These are phyloP conservation scores for Mortierella sp. DNA, from an alignment of 371 early-diverging fungal genomes.

Conservation along the genomic window DNA sequence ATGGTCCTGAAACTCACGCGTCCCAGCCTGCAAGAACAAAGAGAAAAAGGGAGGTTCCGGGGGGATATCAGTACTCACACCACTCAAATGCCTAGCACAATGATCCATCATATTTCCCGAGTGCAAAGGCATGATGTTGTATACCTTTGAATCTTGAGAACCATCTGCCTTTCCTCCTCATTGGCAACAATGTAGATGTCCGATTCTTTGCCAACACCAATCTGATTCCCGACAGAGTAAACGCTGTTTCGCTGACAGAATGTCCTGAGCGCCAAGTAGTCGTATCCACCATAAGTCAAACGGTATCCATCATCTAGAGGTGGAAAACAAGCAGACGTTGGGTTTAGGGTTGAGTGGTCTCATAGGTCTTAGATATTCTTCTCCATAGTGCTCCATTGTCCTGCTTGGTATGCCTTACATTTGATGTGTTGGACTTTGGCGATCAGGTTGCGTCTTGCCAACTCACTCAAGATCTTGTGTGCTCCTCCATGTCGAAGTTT, in stretches of 20 bases:
- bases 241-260: slow-evolving; percentile 91
- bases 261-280: slow-evolving; percentile 97
- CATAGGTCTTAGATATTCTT: background rate
- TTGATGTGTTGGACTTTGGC: slow-evolving; percentile 87
- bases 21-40: slow-evolving; percentile 77
- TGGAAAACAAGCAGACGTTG: background rate
- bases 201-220: slow-evolving; percentile 99
- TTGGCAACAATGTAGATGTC: slow-evolving; percentile 97
- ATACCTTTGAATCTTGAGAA: slow-evolving; percentile 92
- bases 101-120: no score
- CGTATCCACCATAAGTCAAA: slow-evolving; percentile 99
- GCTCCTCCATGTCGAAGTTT: slow-evolving; percentile 87
- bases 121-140: no score
- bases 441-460: slow-evolving; percentile 91
- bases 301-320: slow-evolving; percentile 93
- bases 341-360: no score
- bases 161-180: slow-evolving; percentile 86
- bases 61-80: no score
- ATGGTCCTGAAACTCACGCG: slow-evolving; percentile 98
- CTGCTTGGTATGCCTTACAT: slow-evolving; percentile 59
- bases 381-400: no score
- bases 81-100: no score
- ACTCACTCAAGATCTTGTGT: slow-evolving; percentile 83
- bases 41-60: background rate
- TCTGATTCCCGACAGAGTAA: slow-evolving; percentile 97